A percentile compares a stretch with the other conserved stretches of the same genome.
Conservation (phyloP, 2,329 filamentous ascomycete species). For the Cadophora malorum region DNA sequence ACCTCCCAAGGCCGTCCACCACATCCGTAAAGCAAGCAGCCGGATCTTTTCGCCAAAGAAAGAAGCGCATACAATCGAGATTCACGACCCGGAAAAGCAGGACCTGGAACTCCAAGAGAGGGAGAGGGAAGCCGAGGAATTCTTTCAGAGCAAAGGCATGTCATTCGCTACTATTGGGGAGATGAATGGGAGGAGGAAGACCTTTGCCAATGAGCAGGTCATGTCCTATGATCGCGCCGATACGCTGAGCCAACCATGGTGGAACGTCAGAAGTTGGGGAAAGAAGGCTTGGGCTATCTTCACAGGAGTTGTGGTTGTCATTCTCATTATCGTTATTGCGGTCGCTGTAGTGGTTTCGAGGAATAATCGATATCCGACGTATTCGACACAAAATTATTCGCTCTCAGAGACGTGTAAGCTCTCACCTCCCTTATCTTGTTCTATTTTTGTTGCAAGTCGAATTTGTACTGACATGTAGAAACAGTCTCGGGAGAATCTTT, state of each 20-base stretch:
- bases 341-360: constrained; percentile 48
- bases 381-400: constrained; percentile 49
- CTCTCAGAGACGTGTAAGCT: constrained; percentile 50
- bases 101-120: constrained; percentile 21
- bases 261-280: constrained; percentile 60
- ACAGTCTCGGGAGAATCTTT: constrained; percentile 44
- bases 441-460: neutral
- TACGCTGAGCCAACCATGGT: constrained; percentile 44
- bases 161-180: constrained; percentile 29
- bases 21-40: constrained; percentile 34
- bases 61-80: constrained; percentile 18
- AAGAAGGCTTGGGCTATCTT: constrained; percentile 57
- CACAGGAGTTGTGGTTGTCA: constrained; percentile 47
- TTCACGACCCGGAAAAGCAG: constrained; percentile 18
- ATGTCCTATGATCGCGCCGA: constrained; percentile 29
- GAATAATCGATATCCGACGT: constrained; percentile 52
- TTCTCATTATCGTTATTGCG: constrained; percentile 57
- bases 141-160: constrained; percentile 27
- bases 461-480: constrained; percentile 19
- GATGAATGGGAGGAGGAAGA: constrained; percentile 26
- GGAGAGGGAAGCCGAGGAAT: constrained; percentile 12
- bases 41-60: constrained; percentile 24
- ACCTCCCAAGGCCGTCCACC: constrained; percentile 36
- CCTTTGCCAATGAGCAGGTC: constrained; percentile 20
- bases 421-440: neutral